Percentiles rank a stretch among this genome's conserved stretches.
Conservation (phyloP, 345 rosid genomes). For the Acer saccharum region DNA sequence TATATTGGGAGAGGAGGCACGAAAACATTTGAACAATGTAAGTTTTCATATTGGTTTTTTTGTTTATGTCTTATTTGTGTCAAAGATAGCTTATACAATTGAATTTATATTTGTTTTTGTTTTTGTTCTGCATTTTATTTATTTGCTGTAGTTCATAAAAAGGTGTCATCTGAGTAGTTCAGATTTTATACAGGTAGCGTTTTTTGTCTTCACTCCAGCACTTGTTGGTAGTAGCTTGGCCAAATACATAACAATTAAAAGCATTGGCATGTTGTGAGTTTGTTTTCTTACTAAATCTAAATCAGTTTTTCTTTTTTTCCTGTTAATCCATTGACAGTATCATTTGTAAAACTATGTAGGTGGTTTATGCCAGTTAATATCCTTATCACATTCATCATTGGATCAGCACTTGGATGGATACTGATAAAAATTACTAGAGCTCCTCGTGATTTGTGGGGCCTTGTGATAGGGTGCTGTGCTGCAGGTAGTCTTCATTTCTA, state of each 20-base stretch:
- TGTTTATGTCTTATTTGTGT: not conserved
- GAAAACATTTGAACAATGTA: slow-evolving; percentile 32
- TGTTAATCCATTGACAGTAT: not conserved
- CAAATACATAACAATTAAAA: not conserved
- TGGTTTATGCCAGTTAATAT: slow-evolving; percentile 22
- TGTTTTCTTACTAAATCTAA: not conserved
- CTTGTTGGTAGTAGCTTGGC: slow-evolving; percentile 17
- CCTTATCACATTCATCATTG: slow-evolving; percentile 8
- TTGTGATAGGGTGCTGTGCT: slow-evolving; percentile 23
- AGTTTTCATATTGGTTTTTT: not conserved
- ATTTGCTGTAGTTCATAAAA: not conserved
- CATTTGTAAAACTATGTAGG: slow-evolving; percentile 14
- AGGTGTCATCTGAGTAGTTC: not conserved
- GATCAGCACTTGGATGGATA: slow-evolving; percentile 18
- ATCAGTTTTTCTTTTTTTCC: not conserved
- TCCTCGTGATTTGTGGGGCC: slow-evolving; percentile 10
- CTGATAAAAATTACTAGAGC: slow-evolving; percentile 11
- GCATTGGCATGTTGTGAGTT: slow-evolving; percentile 18
- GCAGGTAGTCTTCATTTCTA: slow-evolving; percentile 7
- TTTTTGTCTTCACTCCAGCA: slow-evolving; percentile 22
- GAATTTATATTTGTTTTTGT: not conserved
- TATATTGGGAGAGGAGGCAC: slow-evolving; percentile 24
- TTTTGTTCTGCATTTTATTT: not conserved
- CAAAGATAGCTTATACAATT: not conserved
- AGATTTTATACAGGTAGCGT: slow-evolving; percentile 2